Evolutionary conservation across 495 filamentous ascomycete genomes (phyloP).

Genomic region (Penicillium bialowiezense): DNA sequence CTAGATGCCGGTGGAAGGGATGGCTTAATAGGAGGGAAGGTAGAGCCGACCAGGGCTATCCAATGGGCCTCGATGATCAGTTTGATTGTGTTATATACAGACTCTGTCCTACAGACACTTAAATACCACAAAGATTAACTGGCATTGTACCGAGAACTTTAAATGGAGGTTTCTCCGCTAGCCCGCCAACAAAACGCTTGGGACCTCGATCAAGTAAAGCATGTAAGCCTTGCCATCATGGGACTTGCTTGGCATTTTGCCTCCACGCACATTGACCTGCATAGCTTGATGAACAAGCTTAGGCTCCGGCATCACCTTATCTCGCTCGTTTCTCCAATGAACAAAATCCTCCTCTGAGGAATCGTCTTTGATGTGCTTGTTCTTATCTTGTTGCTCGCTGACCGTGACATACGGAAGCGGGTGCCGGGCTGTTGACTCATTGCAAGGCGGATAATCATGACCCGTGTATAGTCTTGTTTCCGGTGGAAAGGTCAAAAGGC

Average conservation of each 20-base stretch:
- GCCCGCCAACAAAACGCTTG: neutral
- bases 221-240: constrained; percentile 11
- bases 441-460: constrained; percentile 44
- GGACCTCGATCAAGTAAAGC: constrained; percentile 8
- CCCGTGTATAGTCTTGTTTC: constrained; percentile 37
- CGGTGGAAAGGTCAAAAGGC: constrained; percentile 42
- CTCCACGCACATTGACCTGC: constrained; percentile 53
- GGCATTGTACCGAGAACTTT: too few species aligned
- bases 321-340: constrained; percentile 35
- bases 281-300: constrained; percentile 48
- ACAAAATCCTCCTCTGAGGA: constrained; percentile 45
- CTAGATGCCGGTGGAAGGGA: neutral
- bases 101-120: too few species aligned
- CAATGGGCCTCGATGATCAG: too few species aligned
- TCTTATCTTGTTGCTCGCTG: constrained; percentile 37
- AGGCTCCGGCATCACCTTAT: constrained; percentile 41
- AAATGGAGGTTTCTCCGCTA: too few species aligned
- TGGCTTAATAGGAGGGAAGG: neutral
- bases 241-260: constrained; percentile 32
- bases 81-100: too few species aligned
- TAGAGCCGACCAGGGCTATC: too few species aligned
- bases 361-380: constrained; percentile 49
- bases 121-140: too few species aligned
- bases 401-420: constrained; percentile 44
- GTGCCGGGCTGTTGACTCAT: constrained; percentile 1